Evolutionary conservation across 805 yeast genomes (phyloP).

Genomic region (Starmerella gropengiesseri): DNA sequence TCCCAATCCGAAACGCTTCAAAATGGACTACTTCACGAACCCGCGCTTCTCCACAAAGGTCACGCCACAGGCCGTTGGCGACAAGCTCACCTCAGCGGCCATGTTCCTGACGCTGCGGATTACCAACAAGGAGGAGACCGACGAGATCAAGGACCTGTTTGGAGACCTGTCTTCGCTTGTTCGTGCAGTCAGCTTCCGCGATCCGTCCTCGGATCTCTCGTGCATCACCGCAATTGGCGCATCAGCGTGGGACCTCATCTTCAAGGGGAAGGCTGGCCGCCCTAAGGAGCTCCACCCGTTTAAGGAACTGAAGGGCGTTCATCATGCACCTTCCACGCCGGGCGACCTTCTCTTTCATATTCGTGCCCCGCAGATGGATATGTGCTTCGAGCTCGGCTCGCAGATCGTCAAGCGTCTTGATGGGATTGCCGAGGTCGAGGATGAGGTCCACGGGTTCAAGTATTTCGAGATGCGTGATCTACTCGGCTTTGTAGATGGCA

Average conservation of each 20-base stretch:
- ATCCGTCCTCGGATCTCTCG: conserved; percentile 1
- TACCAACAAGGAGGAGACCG: neutral
- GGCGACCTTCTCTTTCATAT: conserved; percentile 24
- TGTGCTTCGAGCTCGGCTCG: conserved; percentile 22
- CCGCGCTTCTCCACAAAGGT: conserved; percentile 5
- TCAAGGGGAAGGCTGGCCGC: conserved; percentile 7
- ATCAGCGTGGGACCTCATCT: conserved; percentile 17
- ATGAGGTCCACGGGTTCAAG: conserved; percentile 24
- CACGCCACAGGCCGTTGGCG: conserved; percentile 9
- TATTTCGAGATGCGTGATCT: conserved; percentile 24
- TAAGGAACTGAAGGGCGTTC: conserved; percentile 19
- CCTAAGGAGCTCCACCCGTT: conserved; percentile 24
- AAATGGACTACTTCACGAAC: neutral
- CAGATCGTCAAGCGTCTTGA: conserved; percentile 14
- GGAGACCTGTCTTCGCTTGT: conserved; percentile 3
- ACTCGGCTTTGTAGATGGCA: conserved; percentile 25
- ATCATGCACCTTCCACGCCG: conserved; percentile 23
- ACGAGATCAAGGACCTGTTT: conserved; percentile 9
- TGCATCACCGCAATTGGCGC: conserved; percentile 20
- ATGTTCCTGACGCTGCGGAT: conserved; percentile 11
- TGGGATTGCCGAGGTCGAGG: conserved; percentile 19
- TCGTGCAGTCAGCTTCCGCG: conserved; percentile 1
- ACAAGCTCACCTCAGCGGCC: conserved; percentile 11
- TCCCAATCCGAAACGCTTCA: neutral
- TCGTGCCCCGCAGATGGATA: conserved; percentile 20